These are phyloP conservation scores for Bauhinia variegata DNA, from an alignment of 306 rosid genomes.

Conservation along the genomic window DNA sequence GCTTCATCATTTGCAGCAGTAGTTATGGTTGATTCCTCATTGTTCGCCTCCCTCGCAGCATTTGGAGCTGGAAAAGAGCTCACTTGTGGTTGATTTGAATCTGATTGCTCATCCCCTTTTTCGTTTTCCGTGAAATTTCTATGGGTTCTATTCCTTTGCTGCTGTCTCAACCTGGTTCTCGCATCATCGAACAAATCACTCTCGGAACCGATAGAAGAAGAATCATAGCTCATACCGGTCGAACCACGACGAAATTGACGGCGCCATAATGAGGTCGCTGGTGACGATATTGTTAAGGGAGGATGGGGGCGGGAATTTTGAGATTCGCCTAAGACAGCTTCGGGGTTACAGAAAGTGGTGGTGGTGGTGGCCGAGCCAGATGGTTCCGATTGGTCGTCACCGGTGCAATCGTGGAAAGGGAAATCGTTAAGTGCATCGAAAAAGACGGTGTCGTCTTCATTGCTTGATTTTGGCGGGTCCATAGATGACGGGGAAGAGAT, in stretches of 20 bases:
- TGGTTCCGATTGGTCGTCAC: slow-evolving; percentile 38
- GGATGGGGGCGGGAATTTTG: neutral
- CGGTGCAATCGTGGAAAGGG: slow-evolving; percentile 40
- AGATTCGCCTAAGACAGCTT: slow-evolving; percentile 11
- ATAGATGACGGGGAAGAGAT: slow-evolving; percentile 26
- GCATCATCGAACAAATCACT: slow-evolving; percentile 20
- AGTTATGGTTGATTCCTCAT: slow-evolving; percentile 57
- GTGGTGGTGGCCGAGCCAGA: slow-evolving; percentile 49
- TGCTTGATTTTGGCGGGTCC: slow-evolving; percentile 47
- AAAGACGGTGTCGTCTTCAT: slow-evolving; percentile 50
- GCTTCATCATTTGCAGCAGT: slow-evolving; percentile 38
- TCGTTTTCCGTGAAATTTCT: slow-evolving; percentile 37
- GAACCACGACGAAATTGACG: slow-evolving; percentile 31
- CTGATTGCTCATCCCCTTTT: slow-evolving; percentile 28
- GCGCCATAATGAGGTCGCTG: slow-evolving; percentile 47
- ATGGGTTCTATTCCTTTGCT: slow-evolving; percentile 10
- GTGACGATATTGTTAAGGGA: slow-evolving; percentile 6
- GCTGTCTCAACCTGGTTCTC: slow-evolving; percentile 32
- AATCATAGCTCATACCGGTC: slow-evolving; percentile 8
- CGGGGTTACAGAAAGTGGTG: neutral
- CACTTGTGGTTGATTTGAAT: slow-evolving; percentile 25
- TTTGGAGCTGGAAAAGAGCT: slow-evolving; percentile 31
- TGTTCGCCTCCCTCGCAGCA: slow-evolving; percentile 34
- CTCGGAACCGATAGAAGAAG: slow-evolving; percentile 37
- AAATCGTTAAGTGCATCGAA: slow-evolving; percentile 48